Conservation (phyloP, 352 stramenopile genomes). For the Pythium grandisporangium region DNA sequence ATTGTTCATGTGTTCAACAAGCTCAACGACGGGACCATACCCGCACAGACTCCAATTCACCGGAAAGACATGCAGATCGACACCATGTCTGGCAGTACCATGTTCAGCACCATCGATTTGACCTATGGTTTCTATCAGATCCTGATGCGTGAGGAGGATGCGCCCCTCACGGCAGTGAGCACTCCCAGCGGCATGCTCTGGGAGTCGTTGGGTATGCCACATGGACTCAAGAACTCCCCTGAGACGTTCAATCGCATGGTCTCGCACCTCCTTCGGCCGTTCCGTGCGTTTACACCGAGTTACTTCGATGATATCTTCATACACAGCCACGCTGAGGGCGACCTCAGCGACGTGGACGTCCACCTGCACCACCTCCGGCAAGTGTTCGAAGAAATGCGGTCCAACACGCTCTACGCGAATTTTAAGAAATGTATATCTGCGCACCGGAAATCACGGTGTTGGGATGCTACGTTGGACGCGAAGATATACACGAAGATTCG, state of each 20-base stretch:
- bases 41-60: constrained; percentile 18
- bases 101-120: constrained; percentile 13
- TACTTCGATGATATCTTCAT: constrained; percentile 25
- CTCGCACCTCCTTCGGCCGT: constrained; percentile 4
- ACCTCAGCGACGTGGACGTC: constrained; percentile 7
- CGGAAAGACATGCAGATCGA: constrained; percentile 15
- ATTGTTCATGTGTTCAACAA: constrained; percentile 21
- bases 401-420: constrained; percentile 14
- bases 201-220: constrained; percentile 15
- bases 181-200: constrained; percentile 15
- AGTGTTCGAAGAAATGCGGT: constrained; percentile 9
- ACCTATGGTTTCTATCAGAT: constrained; percentile 17
- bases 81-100: constrained; percentile 10
- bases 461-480: constrained; percentile 9
- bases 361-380: constrained; percentile 6
- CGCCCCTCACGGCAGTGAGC: constrained; percentile 10
- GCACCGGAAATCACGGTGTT: constrained; percentile 6
- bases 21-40: constrained; percentile 9
- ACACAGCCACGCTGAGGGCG: constrained; percentile 9
- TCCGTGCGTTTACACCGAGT: constrained; percentile 5
- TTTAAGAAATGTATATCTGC: constrained; percentile 18
- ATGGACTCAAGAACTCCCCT: constrained; percentile 13
- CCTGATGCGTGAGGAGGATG: constrained; percentile 13
- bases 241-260: constrained; percentile 15
- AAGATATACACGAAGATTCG: constrained; percentile 5